These are phyloP conservation scores for Pythium apleroticum DNA, from an alignment of 352 stramenopile genomes.

Conservation along the genomic window DNA sequence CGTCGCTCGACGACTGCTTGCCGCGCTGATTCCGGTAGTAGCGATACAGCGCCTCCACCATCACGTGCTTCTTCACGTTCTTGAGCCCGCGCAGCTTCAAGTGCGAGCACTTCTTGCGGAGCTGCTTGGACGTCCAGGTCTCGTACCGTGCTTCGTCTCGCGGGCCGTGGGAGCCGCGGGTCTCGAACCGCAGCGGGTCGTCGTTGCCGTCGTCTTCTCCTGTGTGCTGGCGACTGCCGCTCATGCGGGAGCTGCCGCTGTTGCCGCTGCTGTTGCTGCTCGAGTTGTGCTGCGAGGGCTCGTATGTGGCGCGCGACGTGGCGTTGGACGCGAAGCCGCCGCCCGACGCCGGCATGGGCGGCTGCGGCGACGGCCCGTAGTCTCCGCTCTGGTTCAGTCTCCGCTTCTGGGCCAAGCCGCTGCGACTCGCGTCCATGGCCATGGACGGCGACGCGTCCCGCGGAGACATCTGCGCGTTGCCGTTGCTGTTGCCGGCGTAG, in stretches of 20 bases:
- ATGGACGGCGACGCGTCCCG: conserved; percentile 3
- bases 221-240: background rate
- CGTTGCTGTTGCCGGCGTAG: conserved; percentile 1
- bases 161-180: conserved; percentile 47
- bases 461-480: conserved; percentile 2
- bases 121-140: conserved; percentile 81
- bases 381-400: conserved; percentile 11
- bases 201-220: conserved; percentile 17
- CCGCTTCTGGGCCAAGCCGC: conserved; percentile 15
- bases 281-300: conserved; percentile 18
- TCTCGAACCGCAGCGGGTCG: conserved; percentile 29
- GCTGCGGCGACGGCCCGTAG: background rate
- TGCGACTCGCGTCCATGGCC: conserved; percentile 8
- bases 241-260: background rate
- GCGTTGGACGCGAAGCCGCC: background rate
- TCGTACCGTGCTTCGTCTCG: conserved; percentile 67
- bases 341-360: background rate
- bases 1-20: conserved; percentile 34
- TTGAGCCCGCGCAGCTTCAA: conserved; percentile 78
- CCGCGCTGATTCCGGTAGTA: conserved; percentile 72
- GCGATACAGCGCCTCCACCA: conserved; percentile 78
- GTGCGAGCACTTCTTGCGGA: conserved; percentile 80
- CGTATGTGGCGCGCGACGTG: conserved; percentile 13
- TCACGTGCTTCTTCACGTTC: conserved; percentile 87
- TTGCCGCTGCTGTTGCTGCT: conserved; percentile 22